Conservation (phyloP, 495 filamentous ascomycete species). For the Glutinoglossum americanum region DNA sequence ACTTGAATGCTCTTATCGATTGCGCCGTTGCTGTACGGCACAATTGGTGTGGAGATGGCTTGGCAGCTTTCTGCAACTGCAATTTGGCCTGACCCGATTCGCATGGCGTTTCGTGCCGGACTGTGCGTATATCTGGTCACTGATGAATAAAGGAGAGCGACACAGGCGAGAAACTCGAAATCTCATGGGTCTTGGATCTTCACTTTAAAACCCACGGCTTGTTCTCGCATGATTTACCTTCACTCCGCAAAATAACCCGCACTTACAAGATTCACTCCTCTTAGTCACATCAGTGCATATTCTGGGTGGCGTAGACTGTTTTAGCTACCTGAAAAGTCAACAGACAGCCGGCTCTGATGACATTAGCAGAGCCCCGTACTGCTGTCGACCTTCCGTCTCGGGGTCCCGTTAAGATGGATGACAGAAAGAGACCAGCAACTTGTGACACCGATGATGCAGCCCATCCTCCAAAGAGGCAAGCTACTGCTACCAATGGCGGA, state of each 20-base stretch:
- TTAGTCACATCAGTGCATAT: neutral
- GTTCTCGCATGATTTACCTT: constrained; percentile 13
- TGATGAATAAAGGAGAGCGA: neutral
- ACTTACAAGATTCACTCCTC: constrained; percentile 2
- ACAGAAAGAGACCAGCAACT: constrained; percentile 76
- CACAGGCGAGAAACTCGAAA: constrained; percentile 1
- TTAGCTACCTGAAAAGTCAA: neutral
- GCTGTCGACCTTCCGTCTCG: constrained; percentile 46
- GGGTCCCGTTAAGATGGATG: constrained; percentile 80
- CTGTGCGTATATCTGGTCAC: neutral
- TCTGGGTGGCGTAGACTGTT: neutral
- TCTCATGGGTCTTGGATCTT: constrained; percentile 12
- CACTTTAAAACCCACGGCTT: constrained; percentile 17
- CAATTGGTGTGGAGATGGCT: constrained; percentile 9
- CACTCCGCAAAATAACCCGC: neutral
- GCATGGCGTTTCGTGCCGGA: neutral
- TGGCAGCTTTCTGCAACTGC: constrained; percentile 13
- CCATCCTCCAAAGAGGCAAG: constrained; percentile 72
- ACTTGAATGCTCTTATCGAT: too few relatives aligned
- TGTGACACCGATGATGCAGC: constrained; percentile 53
- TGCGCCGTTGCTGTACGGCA: too few relatives aligned
- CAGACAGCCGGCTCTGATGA: constrained; percentile 38
- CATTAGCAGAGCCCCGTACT: constrained; percentile 42
- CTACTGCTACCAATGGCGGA: constrained; percentile 48
- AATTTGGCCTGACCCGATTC: constrained; percentile 9